Percentiles rank a stretch among this genome's conserved stretches.
Evolutionary conservation across 139 green algal genomes (phyloP).

Genomic region (Haematococcus sp.): DNA sequence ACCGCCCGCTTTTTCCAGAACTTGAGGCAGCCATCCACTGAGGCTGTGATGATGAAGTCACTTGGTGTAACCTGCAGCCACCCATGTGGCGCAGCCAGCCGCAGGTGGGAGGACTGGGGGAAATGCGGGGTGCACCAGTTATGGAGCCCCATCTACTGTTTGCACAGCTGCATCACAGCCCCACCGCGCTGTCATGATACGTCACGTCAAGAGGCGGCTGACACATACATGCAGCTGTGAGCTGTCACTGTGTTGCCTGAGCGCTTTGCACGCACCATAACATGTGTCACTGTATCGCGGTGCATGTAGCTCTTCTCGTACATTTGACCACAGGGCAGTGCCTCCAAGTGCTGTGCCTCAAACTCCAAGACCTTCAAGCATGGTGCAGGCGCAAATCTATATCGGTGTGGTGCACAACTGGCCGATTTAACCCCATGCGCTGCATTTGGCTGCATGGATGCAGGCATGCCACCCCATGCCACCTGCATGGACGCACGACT

Average conservation of each 20-base stretch:
- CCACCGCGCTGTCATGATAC: neutral
- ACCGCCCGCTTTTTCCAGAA: constrained; percentile 95
- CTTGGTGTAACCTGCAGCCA: constrained; percentile 38
- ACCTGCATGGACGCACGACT: too few species aligned
- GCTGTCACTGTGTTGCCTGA: too few species aligned
- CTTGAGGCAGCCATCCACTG: constrained; percentile 89
- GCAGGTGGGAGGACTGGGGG: too few species aligned
- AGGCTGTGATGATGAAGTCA: constrained; percentile 84
- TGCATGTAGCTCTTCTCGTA: constrained; percentile 99
- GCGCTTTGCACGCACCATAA: constrained; percentile 81
- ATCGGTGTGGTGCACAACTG: too few species aligned
- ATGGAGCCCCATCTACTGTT: too few species aligned
- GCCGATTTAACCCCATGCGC: too few species aligned
- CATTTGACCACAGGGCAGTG: constrained; percentile 75
- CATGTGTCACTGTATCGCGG: constrained; percentile 87
- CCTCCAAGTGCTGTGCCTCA: constrained; percentile 73
- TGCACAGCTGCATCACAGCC: neutral
- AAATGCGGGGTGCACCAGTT: too few species aligned
- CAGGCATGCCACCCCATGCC: too few species aligned
- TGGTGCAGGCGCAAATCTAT: too few species aligned
- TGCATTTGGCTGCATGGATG: too few species aligned
- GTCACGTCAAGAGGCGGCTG: neutral
- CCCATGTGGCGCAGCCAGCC: too few species aligned
- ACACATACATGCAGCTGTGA: too few species aligned
- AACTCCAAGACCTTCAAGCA: constrained; percentile 67